Evolutionary conservation across 345 rosid species (phyloP).

Genomic region (Citrus mangshanensis): DNA sequence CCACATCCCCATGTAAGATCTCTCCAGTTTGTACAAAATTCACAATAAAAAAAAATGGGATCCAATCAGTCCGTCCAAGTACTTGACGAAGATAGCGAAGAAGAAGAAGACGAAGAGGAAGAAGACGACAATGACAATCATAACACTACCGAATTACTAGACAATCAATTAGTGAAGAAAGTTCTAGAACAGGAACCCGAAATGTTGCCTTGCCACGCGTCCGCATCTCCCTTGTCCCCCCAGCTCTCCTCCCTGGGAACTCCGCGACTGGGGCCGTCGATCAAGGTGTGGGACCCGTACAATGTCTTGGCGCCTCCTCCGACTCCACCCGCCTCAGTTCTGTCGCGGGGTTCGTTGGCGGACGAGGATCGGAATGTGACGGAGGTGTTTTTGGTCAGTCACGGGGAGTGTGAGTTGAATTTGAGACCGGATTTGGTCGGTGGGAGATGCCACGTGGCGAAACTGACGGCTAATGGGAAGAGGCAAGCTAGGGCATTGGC

Average conservation of each 20-base stretch:
- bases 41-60: conserved; percentile 45
- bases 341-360: conserved; percentile 38
- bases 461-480: conserved; percentile 68
- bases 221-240: conserved; percentile 90
- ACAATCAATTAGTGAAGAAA: conserved; percentile 58
- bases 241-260: conserved; percentile 88
- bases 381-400: conserved; percentile 73
- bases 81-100: conserved; percentile 34
- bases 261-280: conserved; percentile 82
- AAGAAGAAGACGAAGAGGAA: conserved; percentile 50
- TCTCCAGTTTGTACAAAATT: background rate
- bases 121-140: conserved; percentile 27
- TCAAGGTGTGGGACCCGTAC: conserved; percentile 96
- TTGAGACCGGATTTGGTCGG: conserved; percentile 75
- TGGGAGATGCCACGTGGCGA: conserved; percentile 70
- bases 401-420: conserved; percentile 76
- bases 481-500: conserved; percentile 95
- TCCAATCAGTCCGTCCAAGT: conserved; percentile 55
- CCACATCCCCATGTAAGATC: conserved; percentile 13
- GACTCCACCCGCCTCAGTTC: conserved; percentile 49
- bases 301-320: conserved; percentile 79
- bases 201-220: conserved; percentile 85
- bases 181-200: conserved; percentile 89
- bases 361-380: conserved; percentile 40
- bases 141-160: conserved; percentile 26